A percentile compares a stretch with the other conserved stretches of the same genome.
phyloP scores from a whole-genome alignment of 768 basidiomycete genomes.

The Hysterangium stoloniferum region DNA sequence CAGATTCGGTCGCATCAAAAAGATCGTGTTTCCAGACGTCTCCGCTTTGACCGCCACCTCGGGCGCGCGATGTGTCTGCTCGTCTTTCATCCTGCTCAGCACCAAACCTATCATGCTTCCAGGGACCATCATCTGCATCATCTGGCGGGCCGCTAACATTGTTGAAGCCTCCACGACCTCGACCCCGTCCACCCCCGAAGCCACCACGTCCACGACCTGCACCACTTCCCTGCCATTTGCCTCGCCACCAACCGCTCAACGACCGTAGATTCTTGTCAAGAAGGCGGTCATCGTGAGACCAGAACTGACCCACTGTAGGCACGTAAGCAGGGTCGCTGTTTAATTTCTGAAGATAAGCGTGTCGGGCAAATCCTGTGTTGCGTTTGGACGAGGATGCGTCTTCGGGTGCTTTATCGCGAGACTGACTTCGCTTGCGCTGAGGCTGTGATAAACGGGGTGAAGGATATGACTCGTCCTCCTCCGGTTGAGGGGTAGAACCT shows the following conservation, averaged over 20 bases:
- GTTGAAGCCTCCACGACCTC: constrained; percentile 10
- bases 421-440: constrained; percentile 21
- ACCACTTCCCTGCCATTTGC: constrained; percentile 64
- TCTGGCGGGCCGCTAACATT: background rate
- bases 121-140: background rate
- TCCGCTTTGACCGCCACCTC: too few species aligned
- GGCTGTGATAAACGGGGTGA: constrained; percentile 19
- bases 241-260: constrained; percentile 84
- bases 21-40: too few species aligned
- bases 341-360: constrained; percentile 78
- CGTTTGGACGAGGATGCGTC: constrained; percentile 30
- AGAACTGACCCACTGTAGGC: constrained; percentile 87
- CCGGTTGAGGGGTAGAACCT: constrained; percentile 27
- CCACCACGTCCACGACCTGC: constrained; percentile 30
- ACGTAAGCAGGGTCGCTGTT: constrained; percentile 83
- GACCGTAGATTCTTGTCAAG: constrained; percentile 76
- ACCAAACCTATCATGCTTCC: too few species aligned
- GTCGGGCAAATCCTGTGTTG: constrained; percentile 55
- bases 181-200: constrained; percentile 14
- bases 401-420: constrained; percentile 23
- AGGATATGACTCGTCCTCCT: constrained; percentile 32
- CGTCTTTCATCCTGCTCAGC: too few species aligned
- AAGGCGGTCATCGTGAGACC: constrained; percentile 90
- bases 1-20: too few species aligned
- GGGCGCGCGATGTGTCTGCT: too few species aligned